Conservation (phyloP, 805 yeast genomes). For the Wickerhamiella lipophila region DNA sequence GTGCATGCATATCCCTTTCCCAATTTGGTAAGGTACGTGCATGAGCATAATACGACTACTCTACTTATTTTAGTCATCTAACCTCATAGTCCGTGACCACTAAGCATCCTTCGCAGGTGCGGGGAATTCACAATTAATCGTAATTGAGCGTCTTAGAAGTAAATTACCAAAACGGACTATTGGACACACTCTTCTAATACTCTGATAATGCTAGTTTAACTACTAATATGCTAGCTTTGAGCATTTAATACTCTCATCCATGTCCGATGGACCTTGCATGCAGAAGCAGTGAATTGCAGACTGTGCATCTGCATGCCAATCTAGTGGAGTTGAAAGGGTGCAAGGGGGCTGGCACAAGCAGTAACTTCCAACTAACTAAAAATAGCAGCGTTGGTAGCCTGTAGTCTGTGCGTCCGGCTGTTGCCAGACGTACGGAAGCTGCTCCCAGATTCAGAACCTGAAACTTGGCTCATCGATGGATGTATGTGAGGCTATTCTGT, state of each 20-base stretch:
- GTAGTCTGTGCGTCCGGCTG: too few relatives aligned
- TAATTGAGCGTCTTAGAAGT: too few relatives aligned
- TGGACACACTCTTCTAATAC: too few relatives aligned
- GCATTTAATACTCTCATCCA: too few relatives aligned
- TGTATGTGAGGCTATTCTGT: not conserved
- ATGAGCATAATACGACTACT: not conserved
- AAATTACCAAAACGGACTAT: too few relatives aligned
- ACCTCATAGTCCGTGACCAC: conserved; percentile 2
- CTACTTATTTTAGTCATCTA: not conserved
- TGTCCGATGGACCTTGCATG: not conserved
- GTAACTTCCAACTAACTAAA: too few relatives aligned
- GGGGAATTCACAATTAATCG: not conserved
- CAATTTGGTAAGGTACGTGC: not conserved
- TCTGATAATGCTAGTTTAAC: too few relatives aligned
- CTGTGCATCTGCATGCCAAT: not conserved
- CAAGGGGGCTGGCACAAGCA: not conserved
- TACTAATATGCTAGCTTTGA: too few relatives aligned
- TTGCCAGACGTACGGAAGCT: too few relatives aligned
- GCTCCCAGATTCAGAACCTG: not conserved
- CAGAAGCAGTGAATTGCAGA: not conserved
- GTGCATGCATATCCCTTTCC: not conserved
- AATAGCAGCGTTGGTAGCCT: too few relatives aligned
- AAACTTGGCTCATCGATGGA: not conserved
- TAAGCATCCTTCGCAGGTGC: not conserved
- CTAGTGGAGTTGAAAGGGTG: not conserved